A percentile compares a stretch with the other conserved stretches of the same genome.
These are phyloP conservation scores for Coniella lustricola DNA, from an alignment of 2,329 filamentous ascomycete species.

Conservation along the genomic window DNA sequence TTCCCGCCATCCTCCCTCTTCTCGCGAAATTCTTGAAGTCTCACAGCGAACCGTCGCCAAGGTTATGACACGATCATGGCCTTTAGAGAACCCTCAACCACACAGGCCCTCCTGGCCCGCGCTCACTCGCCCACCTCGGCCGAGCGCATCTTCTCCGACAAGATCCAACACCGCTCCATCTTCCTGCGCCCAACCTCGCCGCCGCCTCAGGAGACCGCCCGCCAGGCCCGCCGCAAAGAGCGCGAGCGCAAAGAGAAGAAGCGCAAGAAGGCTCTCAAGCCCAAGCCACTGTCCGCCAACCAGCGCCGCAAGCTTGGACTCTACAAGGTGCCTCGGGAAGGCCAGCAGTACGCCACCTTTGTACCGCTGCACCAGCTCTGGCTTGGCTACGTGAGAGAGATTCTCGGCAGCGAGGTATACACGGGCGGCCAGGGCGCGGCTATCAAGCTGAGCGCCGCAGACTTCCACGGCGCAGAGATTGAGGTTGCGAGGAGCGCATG, in stretches of 20 bases:
- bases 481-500: slow-evolving; percentile 79
- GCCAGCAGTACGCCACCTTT: slow-evolving; percentile 69
- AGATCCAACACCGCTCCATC: slow-evolving; percentile 75
- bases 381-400: slow-evolving; percentile 76
- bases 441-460: slow-evolving; percentile 74
- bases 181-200: slow-evolving; percentile 72
- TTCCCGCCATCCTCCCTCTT: too few species aligned
- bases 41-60: too few species aligned
- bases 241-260: slow-evolving; percentile 40
- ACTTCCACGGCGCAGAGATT: slow-evolving; percentile 81
- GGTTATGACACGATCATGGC: slow-evolving; percentile 6
- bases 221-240: slow-evolving; percentile 47
- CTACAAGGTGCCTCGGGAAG: slow-evolving; percentile 63
- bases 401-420: slow-evolving; percentile 58
- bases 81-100: slow-evolving; percentile 32
- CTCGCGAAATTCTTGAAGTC: too few species aligned
- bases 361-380: slow-evolving; percentile 71
- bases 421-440: slow-evolving; percentile 53
- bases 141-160: slow-evolving; percentile 68
- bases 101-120: slow-evolving; percentile 62
- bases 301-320: slow-evolving; percentile 68
- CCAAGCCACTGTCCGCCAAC: slow-evolving; percentile 67
- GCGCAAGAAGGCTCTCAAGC: slow-evolving; percentile 41
- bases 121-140: slow-evolving; percentile 72
- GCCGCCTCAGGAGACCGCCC: slow-evolving; percentile 47